Percentiles rank a stretch among this genome's conserved stretches.
These are phyloP conservation scores for Populus euphratica DNA, from an alignment of 345 rosid species.

Conservation along the genomic window DNA sequence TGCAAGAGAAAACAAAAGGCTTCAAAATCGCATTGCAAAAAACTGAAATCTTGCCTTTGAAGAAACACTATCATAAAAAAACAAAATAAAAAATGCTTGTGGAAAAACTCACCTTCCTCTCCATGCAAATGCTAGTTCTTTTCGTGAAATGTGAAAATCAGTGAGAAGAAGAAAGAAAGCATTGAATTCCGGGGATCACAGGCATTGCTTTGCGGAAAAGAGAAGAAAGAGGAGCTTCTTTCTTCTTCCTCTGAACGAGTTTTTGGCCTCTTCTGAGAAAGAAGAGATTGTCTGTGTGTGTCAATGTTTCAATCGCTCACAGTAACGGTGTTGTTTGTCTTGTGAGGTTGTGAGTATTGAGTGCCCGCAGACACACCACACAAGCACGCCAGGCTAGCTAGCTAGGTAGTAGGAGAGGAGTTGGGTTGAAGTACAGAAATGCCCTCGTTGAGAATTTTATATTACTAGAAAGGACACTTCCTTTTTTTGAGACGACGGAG, in stretches of 20 bases:
- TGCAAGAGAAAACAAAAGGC: not conserved
- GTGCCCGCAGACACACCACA: not conserved
- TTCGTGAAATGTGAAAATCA: conserved; percentile 19
- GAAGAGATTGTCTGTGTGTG: conserved; percentile 8
- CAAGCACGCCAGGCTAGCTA: not conserved
- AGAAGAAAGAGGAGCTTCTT: conserved; percentile 17
- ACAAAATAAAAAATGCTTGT: not conserved
- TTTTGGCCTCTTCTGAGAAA: conserved; percentile 11
- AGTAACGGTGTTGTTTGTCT: conserved; percentile 34
- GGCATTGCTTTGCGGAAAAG: conserved; percentile 41
- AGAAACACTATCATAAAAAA: not conserved
- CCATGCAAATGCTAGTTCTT: not conserved
- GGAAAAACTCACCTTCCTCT: conserved; percentile 24
- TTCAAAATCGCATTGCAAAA: not conserved
- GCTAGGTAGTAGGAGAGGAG: too few species aligned
- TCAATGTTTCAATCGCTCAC: conserved; percentile 27
- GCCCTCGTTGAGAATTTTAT: not conserved
- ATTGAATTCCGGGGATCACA: conserved; percentile 36
- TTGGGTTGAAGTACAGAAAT: conserved; percentile 20
- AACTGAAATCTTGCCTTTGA: not conserved
- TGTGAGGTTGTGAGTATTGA: not conserved
- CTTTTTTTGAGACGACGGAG: not conserved
- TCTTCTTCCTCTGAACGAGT: conserved; percentile 14
- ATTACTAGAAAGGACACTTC: not conserved
- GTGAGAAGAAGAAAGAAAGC: conserved; percentile 26